Percentiles rank a stretch among this genome's conserved stretches.
Conservation (phyloP, 176 grass and related monocot genomes). For the Melocanna baccifera region DNA sequence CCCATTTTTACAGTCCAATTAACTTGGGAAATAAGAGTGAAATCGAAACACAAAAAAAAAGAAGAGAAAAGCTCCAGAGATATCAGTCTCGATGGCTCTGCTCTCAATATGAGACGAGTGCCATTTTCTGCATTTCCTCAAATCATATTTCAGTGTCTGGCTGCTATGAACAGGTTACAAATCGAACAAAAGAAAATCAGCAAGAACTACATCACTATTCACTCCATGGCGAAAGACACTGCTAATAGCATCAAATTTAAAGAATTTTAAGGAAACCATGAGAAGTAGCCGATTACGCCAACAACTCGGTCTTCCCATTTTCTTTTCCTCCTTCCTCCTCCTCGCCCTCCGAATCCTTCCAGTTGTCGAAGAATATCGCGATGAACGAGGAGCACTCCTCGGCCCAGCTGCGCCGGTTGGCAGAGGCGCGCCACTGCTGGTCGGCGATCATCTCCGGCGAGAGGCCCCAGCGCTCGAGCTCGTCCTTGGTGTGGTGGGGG, state of each 20-base stretch:
- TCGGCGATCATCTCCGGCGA: slow-evolving; percentile 90
- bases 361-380: slow-evolving; percentile 62
- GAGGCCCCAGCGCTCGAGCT: slow-evolving; percentile 77
- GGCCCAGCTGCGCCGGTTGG: slow-evolving; percentile 51
- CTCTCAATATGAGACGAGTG: not conserved
- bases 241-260: slow-evolving; percentile 1
- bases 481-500: slow-evolving; percentile 80
- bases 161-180: slow-evolving; percentile 47
- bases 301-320: not conserved
- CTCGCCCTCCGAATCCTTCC: not conserved
- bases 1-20: not conserved
- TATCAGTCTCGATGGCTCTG: not conserved
- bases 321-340: not conserved
- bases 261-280: not conserved
- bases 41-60: not conserved
- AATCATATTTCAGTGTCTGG: not conserved
- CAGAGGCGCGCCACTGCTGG: slow-evolving; percentile 78
- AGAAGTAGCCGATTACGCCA: slow-evolving; percentile 8
- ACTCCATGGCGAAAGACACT: not conserved
- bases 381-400: slow-evolving; percentile 68
- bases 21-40: not conserved
- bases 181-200: not conserved
- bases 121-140: not conserved
- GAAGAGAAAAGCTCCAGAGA: not conserved
- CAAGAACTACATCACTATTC: not conserved